These are phyloP conservation scores for Hemileia vastatrix DNA, from an alignment of 1,284 basidiomycete species.

Conservation along the genomic window DNA sequence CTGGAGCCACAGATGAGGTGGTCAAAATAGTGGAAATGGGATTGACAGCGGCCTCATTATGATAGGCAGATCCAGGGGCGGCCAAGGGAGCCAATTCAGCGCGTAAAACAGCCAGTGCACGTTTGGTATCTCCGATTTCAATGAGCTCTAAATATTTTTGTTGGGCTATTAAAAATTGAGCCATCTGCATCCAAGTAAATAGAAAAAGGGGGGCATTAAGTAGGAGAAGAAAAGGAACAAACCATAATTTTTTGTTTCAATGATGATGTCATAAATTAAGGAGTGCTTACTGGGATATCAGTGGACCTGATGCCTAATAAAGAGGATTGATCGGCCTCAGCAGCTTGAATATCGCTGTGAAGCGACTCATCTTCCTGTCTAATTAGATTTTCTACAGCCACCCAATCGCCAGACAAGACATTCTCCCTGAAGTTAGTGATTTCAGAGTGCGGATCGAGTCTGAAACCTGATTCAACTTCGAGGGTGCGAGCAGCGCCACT, in stretches of 20 bases:
- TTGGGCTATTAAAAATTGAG: conserved; percentile 75
- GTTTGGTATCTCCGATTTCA: conserved; percentile 67
- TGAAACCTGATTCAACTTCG: conserved; percentile 84
- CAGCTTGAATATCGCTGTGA: not conserved
- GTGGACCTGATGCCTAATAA: not conserved
- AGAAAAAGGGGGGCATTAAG: conserved; percentile 21
- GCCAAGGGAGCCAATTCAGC: conserved; percentile 65
- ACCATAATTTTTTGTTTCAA: not conserved
- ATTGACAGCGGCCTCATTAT: not conserved
- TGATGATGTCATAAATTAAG: conserved; percentile 30
- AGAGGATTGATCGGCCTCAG: not conserved
- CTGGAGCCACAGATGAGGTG: conserved; percentile 47
- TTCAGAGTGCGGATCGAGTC: conserved; percentile 64
- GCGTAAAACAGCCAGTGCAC: conserved; percentile 73
- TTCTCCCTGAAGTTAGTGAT: conserved; percentile 68
- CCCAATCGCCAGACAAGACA: conserved; percentile 75
- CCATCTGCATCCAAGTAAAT: conserved; percentile 51
- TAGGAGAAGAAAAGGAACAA: conserved; percentile 22
- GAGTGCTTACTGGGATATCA: conserved; percentile 9
- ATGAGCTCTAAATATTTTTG: conserved; percentile 96
- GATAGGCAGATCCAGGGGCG: conserved; percentile 1
- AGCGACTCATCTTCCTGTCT: conserved; percentile 42
- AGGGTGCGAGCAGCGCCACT: conserved; percentile 80
- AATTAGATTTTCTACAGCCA: conserved; percentile 64
- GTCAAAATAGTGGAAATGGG: conserved; percentile 2